Base-by-base conservation (phyloP, 2,329 filamentous ascomycete species). In the Neocatenulostroma microsporum region DNA sequence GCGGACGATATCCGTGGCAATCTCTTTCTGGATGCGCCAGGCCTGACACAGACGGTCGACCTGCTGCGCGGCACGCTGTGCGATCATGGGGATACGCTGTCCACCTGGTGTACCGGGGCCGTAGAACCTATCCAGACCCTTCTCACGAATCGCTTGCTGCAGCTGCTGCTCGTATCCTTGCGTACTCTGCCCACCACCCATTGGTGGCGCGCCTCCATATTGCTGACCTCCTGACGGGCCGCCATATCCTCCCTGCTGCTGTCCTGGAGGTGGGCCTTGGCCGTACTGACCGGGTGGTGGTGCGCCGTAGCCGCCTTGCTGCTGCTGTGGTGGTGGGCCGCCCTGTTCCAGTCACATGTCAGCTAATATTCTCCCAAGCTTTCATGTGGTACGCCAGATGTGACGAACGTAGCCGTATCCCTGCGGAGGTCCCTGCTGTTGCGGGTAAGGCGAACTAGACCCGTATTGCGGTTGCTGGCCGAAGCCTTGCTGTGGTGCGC, bases 1-100 rank as follows among this genome's bases (percentile, higher is more conserved):
- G 54, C 78, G 76, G 51, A 78, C 73, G 40, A 80, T 70, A 54
- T 80, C 76, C 37, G 71, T 74, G 30, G 72, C 76, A 40, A 80
- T 70, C 57, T 80, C 76, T 44, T 67, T 67, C 6, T 68, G 68
- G 32, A 80, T 66, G 38, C 65, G 62, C 50, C 74, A 78, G 45
- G 72, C 66, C 42, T 69, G 62, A 39, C 73, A 73, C 30, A 80
- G 60, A 41, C 68, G 68, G 41, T 71, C 69, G 46, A 79, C 64
- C 52, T 73, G 69, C 34, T 59, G 54, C 3, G 63, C 57, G 11
- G 70, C 72, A 26, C 63, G 62, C 24, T 62, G 55, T 4, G 71
- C 71, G 37, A 74, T 72, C 44, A 70, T 66, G 19, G 51, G 53
- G 3, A 58, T 37, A 14, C 41, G 44, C 37, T 73, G 68, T 15